Evolutionary conservation across 345 rosid genomes (phyloP).

Genomic region (Firmiana major): DNA sequence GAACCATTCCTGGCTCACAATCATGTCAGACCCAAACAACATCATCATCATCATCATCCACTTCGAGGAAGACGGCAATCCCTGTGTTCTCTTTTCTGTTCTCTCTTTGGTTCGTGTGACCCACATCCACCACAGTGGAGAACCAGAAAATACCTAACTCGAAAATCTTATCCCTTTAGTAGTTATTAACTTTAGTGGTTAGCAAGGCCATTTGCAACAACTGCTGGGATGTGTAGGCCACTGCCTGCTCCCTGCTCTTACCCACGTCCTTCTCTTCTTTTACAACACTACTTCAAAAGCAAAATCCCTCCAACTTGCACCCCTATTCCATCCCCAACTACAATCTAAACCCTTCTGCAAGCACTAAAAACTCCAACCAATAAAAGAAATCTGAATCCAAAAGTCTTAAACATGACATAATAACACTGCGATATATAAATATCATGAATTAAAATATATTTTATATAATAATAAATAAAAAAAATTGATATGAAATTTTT

Average conservation of each 20-base stretch:
- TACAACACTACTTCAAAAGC: not conserved
- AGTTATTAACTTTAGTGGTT: constrained; percentile 47
- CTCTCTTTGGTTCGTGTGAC: not conserved
- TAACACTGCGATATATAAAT: too few species aligned
- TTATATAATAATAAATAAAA: too few species aligned
- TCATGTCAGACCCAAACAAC: constrained; percentile 8
- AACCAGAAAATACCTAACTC: constrained; percentile 42
- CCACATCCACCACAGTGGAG: constrained; percentile 21
- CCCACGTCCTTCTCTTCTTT: too few species aligned
- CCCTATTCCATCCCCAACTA: not conserved
- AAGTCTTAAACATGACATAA: too few species aligned
- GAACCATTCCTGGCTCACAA: too few species aligned
- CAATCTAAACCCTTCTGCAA: not conserved
- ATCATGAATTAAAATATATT: too few species aligned
- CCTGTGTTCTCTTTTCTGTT: not conserved
- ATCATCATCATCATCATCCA: constrained; percentile 19
- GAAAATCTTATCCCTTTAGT: constrained; percentile 34
- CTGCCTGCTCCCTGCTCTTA: not conserved
- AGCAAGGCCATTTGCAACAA: constrained; percentile 39
- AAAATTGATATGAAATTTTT: too few species aligned
- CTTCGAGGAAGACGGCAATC: constrained; percentile 16
- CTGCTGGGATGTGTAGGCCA: constrained; percentile 43
- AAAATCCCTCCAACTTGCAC: not conserved
- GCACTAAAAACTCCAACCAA: too few species aligned
- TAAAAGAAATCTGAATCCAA: too few species aligned